phyloP scores from a whole-genome alignment of 768 basidiomycete species.

The Collybiopsis confluens region DNA sequence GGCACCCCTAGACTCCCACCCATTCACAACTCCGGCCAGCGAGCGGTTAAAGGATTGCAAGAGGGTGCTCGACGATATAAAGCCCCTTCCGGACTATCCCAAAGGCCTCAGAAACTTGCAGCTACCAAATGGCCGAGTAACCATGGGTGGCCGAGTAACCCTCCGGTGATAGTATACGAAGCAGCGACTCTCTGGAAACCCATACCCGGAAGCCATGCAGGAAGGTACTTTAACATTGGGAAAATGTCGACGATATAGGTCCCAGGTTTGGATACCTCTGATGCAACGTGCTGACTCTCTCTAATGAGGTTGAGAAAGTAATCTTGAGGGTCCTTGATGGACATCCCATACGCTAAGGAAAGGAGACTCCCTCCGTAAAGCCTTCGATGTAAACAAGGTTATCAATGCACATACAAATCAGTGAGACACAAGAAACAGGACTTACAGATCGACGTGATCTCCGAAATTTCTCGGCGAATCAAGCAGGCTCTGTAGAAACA shows the following conservation, averaged over 20 bases:
- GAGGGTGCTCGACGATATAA: too few species aligned
- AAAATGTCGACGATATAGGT: conserved; percentile 8
- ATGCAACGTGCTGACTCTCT: conserved; percentile 12
- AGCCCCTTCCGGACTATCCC: too few species aligned
- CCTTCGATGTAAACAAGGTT: conserved; percentile 6
- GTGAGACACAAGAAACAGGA: neutral
- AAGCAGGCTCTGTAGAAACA: neutral
- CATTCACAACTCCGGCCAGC: too few species aligned
- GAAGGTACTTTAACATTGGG: conserved; percentile 22
- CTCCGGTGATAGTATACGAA: too few species aligned
- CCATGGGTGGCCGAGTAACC: too few species aligned
- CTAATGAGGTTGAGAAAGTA: conserved; percentile 18
- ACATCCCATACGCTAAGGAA: conserved; percentile 19
- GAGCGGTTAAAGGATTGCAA: too few species aligned
- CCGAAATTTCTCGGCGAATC: neutral
- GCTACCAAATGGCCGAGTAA: too few species aligned
- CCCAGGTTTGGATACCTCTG: conserved; percentile 10
- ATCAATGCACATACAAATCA: neutral
- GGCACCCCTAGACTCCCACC: too few species aligned
- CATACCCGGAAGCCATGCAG: conserved; percentile 38
- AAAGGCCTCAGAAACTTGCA: too few species aligned
- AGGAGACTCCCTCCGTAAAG: conserved; percentile 14
- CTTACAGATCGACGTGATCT: conserved; percentile 2
- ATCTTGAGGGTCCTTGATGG: conserved; percentile 16
- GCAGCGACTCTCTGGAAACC: conserved; percentile 29